phyloP scores from a whole-genome alignment of 163 green algal genomes.

The Chlamydomonas reinhardtii region DNA sequence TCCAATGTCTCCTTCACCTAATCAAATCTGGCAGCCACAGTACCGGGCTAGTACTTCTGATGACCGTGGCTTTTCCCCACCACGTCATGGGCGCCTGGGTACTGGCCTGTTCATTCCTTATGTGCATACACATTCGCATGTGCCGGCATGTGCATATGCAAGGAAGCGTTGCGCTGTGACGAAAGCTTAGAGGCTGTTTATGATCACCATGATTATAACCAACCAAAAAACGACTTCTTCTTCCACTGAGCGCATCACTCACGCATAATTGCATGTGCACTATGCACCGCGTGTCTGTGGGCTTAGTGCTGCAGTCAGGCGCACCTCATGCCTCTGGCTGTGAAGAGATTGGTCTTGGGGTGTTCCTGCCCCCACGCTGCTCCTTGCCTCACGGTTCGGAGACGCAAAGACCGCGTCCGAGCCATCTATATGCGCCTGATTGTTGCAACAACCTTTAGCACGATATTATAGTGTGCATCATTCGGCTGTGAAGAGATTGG shows the following conservation, averaged over 20 bases:
- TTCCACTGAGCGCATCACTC: slow-evolving; percentile 53
- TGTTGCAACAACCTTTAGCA: background rate
- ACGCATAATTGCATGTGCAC: background rate
- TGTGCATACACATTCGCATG: too few species aligned
- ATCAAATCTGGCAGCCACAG: slow-evolving; percentile 44
- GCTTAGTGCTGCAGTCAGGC: background rate
- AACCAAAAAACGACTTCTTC: slow-evolving; percentile 59
- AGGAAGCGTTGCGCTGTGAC: slow-evolving; percentile 38
- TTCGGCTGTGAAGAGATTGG: slow-evolving; percentile 26
- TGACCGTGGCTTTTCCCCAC: background rate
- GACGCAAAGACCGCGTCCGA: slow-evolving; percentile 1
- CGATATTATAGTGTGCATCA: background rate
- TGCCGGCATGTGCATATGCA: background rate
- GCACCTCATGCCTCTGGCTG: background rate
- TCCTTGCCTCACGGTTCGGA: background rate
- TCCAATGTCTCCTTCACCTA: slow-evolving; percentile 32
- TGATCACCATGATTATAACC: slow-evolving; percentile 58
- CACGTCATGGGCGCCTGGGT: slow-evolving; percentile 13
- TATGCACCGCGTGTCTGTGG: too few species aligned
- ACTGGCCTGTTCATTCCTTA: slow-evolving; percentile 24
- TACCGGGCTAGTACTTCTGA: slow-evolving; percentile 17
- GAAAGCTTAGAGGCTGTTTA: slow-evolving; percentile 63
- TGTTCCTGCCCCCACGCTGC: slow-evolving; percentile 19
- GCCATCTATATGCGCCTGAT: background rate
- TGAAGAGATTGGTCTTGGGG: slow-evolving; percentile 33